phyloP scores from a whole-genome alignment of 2,329 filamentous ascomycete species.

The Curvularia lunata region DNA sequence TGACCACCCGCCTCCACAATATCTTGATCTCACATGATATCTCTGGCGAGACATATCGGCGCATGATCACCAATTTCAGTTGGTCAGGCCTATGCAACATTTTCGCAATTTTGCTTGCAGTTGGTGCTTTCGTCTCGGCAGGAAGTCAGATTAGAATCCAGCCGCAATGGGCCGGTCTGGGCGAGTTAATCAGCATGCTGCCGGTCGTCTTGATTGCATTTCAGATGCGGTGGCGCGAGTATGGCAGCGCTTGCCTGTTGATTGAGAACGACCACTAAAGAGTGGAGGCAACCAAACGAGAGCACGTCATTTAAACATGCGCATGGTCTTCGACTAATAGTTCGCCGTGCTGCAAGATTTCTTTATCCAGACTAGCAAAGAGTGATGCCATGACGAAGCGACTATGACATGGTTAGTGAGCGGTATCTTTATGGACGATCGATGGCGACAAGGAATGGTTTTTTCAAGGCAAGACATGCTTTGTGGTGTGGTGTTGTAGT shows the following conservation, averaged over 20 bases:
- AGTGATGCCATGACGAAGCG: conserved; percentile 9
- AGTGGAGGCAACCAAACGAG: conserved; percentile 11
- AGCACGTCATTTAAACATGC: not conserved
- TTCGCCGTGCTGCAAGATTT: conserved; percentile 9
- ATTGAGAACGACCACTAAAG: conserved; percentile 24
- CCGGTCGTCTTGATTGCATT: conserved; percentile 69
- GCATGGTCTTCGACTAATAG: conserved; percentile 6
- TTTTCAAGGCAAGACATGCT: not conserved
- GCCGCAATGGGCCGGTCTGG: conserved; percentile 70
- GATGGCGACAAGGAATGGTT: not conserved
- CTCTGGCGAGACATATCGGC: conserved; percentile 49
- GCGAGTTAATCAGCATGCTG: conserved; percentile 75
- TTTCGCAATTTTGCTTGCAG: conserved; percentile 69
- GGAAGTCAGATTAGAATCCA: conserved; percentile 57
- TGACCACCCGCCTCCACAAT: conserved; percentile 63
- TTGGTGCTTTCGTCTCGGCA: conserved; percentile 59
- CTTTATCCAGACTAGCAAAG: conserved; percentile 5
- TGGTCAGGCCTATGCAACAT: conserved; percentile 76
- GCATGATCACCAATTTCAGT: conserved; percentile 67
- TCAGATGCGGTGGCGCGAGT: conserved; percentile 51
- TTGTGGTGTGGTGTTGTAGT: not conserved
- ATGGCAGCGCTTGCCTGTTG: conserved; percentile 28
- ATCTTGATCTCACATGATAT: conserved; percentile 66
- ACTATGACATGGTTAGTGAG: not conserved
- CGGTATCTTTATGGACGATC: no score